Base-by-base conservation (phyloP, 169 alveolate species). In the Eimeria tenella region DNA sequence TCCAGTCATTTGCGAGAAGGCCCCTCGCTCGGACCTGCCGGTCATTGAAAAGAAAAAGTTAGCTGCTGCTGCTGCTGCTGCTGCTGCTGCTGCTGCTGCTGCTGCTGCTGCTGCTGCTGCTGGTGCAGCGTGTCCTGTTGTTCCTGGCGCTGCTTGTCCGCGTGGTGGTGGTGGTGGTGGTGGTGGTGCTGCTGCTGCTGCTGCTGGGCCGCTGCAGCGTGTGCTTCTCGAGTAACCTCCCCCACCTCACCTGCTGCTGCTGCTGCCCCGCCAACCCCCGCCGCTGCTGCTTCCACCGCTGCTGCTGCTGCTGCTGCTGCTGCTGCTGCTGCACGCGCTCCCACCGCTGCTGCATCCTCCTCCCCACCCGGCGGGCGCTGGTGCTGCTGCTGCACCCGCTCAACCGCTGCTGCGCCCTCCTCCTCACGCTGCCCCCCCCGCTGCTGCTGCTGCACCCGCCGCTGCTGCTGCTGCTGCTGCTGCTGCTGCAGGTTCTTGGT, bases 1-100 rank as follows among this genome's bases (percentile, higher is more conserved):
- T 25, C 99, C 99, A 0, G 98, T 98, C 70, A 98, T 98, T 10
- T 96, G 98, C 90, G 77, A 98, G 94, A 97, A 96, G 95, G 96
- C 96, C 11, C 92, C 93, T 49, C 95, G 96, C 55, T 83, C 96
- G 15, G 94, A 91, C 71, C 96, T 95, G 68, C 96, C 96, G 4
- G 96, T 93, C 42, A 95, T 95, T 70, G 96, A 94, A 89, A 94
- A 94, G 83, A 95, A 90, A 92, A 94, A 93, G 94, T 94, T 21
- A 74, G 74, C 58, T n/a, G 74, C 53, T 62, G 52, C 42, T 23
- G 17, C 55, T 31, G 11, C 60, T 21, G 15, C 21, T 83, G 6
- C 73, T 17, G 81, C 52, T 49, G 77, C 90, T 82, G 53, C 77
- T 52, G 23, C 58, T 10, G 31, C 55, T 79, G 42, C 88, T 25